Conservation (phyloP, 495 filamentous ascomycete species). For the Aspergillus incahuasiensis region DNA sequence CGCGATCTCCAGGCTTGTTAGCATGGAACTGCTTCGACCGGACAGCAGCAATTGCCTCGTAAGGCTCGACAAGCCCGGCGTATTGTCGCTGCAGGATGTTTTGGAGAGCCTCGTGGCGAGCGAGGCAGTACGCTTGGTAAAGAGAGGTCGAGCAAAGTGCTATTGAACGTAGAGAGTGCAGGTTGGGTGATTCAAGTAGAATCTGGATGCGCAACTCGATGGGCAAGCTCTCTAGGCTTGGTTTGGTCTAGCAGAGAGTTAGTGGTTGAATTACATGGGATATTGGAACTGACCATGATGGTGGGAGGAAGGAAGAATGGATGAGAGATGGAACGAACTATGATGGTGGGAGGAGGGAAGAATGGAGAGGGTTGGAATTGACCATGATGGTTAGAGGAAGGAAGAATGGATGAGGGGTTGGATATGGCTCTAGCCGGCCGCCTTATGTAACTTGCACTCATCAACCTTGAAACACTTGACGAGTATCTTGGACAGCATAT, state of each 20-base stretch:
- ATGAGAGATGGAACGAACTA: no score
- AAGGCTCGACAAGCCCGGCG: slow-evolving; percentile 6
- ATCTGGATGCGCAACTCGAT: slow-evolving; percentile 5
- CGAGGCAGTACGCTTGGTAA: slow-evolving; percentile 3
- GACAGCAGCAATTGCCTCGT: slow-evolving; percentile 13
- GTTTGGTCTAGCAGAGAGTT: neutral
- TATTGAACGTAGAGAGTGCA: neutral
- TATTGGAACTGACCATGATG: neutral
- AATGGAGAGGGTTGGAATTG: no score
- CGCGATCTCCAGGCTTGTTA: neutral
- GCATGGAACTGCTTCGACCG: slow-evolving; percentile 9
- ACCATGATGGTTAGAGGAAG: neutral
- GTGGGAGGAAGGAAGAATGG: neutral
- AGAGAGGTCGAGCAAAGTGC: neutral
- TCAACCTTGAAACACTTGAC: no score
- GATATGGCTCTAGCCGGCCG: no score
- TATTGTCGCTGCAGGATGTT: slow-evolving; percentile 1
- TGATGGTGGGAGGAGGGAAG: neutral
- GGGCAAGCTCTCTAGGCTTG: slow-evolving; percentile 1
- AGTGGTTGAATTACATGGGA: no score
- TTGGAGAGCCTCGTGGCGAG: neutral
- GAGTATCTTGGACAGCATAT: no score
- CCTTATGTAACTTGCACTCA: no score
- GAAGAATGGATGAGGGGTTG: no score
- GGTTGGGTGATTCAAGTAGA: neutral